Evolutionary conservation across 2,329 filamentous ascomycete species (phyloP).

Genomic region (Cryphonectria parasitica): DNA sequence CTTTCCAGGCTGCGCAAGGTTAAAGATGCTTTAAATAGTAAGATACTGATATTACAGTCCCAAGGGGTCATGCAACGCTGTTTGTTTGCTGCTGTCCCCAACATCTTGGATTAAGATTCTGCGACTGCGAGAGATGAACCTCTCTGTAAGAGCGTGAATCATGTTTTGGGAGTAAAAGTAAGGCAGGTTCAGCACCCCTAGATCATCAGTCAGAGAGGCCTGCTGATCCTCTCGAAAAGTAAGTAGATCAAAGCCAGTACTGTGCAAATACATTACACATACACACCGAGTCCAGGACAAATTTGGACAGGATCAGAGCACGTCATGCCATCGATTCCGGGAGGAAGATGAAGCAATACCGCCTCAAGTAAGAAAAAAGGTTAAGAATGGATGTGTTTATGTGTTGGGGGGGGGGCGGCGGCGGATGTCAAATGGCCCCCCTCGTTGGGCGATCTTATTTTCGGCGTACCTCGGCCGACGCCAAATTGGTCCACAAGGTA

Average conservation of each 20-base stretch:
- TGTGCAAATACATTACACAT: not conserved
- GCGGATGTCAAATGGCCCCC: not conserved
- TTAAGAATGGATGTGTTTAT: not conserved
- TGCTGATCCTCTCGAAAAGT: too few species aligned
- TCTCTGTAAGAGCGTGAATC: too few species aligned
- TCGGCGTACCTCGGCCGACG: constrained; percentile 6
- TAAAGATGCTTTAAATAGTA: not conserved
- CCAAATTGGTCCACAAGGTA: not conserved
- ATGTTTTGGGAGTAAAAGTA: too few species aligned
- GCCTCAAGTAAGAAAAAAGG: not conserved
- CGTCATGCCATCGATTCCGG: not conserved
- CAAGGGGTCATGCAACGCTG: not conserved
- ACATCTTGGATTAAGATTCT: too few species aligned
- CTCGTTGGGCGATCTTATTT: not conserved
- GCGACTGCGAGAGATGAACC: too few species aligned
- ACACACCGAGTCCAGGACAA: constrained; percentile 3
- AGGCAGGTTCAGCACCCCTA: too few species aligned
- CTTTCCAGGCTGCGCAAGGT: not conserved
- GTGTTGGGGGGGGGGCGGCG: not conserved
- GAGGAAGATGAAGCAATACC: constrained; percentile 1
- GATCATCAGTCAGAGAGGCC: too few species aligned
- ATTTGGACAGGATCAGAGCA: not conserved
- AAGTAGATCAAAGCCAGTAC: not conserved
- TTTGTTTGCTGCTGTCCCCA: not conserved
- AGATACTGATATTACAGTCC: not conserved